Base-by-base conservation (phyloP, 106 monocot species). In the Platanthera guangdongensis region DNA sequence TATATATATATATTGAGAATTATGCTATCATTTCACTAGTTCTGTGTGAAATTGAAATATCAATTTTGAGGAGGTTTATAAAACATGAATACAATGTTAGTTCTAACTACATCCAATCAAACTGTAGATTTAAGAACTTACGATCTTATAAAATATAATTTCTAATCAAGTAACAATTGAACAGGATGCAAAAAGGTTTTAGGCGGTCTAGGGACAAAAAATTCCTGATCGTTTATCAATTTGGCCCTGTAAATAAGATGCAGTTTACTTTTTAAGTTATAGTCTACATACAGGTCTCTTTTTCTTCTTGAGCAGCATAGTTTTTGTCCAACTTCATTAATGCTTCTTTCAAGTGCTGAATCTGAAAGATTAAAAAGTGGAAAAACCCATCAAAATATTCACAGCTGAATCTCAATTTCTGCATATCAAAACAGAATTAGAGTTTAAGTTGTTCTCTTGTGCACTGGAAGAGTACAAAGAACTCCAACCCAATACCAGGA, bases 301-400 rank as follows among this genome's bases (percentile, higher is more conserved):
- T 78, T 83, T 91, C 90, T 80, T 81, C 87, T 80, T 84, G 87
- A 55, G 85, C 84, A 78, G 89, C 87, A 86, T 89, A 96, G 77
- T 96, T 93, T 78, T 84, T 86, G 78, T 93, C 89, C 78, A 95
- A 79, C 71, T 84, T 82, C 67, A 52, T 51, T 52, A 96, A 79
- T 72, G 88, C 72, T 64, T 74, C 78, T 80, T 90, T 88, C 57
- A 96, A 71, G 46, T 83, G 76, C 25, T 78, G 79, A 71, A 89
- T 88, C 95, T 96, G 79, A n/a, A n/a, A 68, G 5, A 47, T 70
- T 70, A 70, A 14, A 62, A 77, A 52, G 57, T 50, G 4, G 68
- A 5, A 65, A 69, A 76, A 53, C 45, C 45, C 30, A 75, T 75
- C 10, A 57, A 1, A 53, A 75, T 25, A 7, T 72, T 49, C 11